Conservation (phyloP, 768 basidiomycete species). For the Saitozyma podzolica region DNA sequence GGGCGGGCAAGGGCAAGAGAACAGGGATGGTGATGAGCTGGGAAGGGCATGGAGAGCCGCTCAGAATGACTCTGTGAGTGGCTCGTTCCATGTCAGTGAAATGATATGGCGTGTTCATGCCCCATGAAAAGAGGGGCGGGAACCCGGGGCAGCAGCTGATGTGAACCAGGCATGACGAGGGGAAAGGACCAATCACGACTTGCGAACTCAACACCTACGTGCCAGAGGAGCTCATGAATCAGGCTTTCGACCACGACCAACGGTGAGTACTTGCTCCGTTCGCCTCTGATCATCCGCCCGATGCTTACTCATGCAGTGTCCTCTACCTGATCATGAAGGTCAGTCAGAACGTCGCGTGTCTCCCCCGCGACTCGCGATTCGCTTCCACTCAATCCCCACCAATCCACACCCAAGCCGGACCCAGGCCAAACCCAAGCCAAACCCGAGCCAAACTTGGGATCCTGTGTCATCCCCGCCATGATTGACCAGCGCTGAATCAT, state of each 20-base stretch:
- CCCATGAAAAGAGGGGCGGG: background rate
- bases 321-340: constrained; percentile 85
- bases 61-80: constrained; percentile 75
- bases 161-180: constrained; percentile 43
- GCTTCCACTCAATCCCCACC: background rate
- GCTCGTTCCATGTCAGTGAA: constrained; percentile 1
- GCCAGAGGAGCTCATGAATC: constrained; percentile 75
- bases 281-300: no score
- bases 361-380: background rate
- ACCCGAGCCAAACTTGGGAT: no score
- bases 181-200: constrained; percentile 44
- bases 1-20: constrained; percentile 55
- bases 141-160: background rate
- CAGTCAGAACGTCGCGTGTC: constrained; percentile 8
- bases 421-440: no score
- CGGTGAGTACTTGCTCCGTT: constrained; percentile 55
- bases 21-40: constrained; percentile 87
- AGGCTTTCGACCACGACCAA: constrained; percentile 70
- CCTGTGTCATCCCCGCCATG: background rate
- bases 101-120: background rate
- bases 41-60: constrained; percentile 71
- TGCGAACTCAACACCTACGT: constrained; percentile 64
- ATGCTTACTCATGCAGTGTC: constrained; percentile 56
- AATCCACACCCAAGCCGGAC: no score
- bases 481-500: background rate